Conservation (phyloP, 2,329 filamentous ascomycete species). For the Penicillium sp. region DNA sequence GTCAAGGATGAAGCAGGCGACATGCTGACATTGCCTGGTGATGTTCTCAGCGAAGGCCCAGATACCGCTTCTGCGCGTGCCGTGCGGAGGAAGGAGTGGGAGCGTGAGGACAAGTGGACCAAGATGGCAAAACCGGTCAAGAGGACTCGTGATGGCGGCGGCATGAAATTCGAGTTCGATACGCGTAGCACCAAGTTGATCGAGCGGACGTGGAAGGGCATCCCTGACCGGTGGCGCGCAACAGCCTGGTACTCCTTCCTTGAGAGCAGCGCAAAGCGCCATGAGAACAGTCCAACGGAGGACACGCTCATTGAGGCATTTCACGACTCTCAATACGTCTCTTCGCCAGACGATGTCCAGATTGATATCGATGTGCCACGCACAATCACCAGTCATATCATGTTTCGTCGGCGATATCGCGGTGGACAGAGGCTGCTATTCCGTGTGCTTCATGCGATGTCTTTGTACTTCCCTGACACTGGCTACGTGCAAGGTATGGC, state of each 20-base stretch:
- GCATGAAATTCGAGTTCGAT: constrained; percentile 78
- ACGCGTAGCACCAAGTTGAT: constrained; percentile 79
- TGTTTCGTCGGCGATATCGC: constrained; percentile 90
- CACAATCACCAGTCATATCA: constrained; percentile 93
- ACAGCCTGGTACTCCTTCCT: constrained; percentile 96
- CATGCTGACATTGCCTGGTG: constrained; percentile 64
- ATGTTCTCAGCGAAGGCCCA: constrained; percentile 52
- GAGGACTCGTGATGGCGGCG: constrained; percentile 54
- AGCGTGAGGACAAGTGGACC: constrained; percentile 67
- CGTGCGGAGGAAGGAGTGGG: constrained; percentile 61
- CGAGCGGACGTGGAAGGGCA: constrained; percentile 94
- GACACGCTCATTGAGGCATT: constrained; percentile 72
- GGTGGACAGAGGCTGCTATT: constrained; percentile 92
- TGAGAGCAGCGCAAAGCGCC: constrained; percentile 69
- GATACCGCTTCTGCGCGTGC: constrained; percentile 51
- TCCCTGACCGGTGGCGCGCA: constrained; percentile 91
- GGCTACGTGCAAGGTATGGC: constrained; percentile 99
- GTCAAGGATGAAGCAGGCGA: constrained; percentile 63
- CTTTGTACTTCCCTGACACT: constrained; percentile 84
- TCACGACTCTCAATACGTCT: constrained; percentile 69
- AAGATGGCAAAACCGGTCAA: constrained; percentile 62
- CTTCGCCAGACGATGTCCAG: constrained; percentile 88
- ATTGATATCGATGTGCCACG: constrained; percentile 96
- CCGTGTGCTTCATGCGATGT: constrained; percentile 86
- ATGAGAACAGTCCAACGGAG: constrained; percentile 64